Evolutionary conservation across 2,329 filamentous ascomycete genomes (phyloP), one percentile per base, ranked within the genome.

Genomic region (Uncinocarpus reesii): DNA sequence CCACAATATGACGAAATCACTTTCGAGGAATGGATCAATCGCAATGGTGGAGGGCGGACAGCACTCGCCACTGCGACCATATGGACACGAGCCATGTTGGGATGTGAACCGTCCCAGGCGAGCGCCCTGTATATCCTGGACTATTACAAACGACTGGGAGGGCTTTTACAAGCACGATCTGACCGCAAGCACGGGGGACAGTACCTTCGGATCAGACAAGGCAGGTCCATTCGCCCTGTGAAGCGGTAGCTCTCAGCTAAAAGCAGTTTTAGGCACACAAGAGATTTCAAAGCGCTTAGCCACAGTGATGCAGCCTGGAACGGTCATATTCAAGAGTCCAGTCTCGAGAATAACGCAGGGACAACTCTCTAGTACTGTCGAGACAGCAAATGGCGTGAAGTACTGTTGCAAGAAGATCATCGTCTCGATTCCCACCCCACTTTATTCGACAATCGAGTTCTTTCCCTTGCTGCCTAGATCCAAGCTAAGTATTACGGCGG

Each of bases 361-460:
- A 18, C 13, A 36, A 18, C 7, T 13, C 20, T n/a, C 13, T 16
- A 21, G 4, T 10, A 26, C 18, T 8, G 20, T 45, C n/a, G 23
- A 26, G 13, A 26, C 31, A n/a, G 15, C 20, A 13, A 18, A 28
- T 15, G 31, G 23, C 13, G 16, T 5, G 11, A 7, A n/a, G 18
- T 45, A 45, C 29, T 23, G 7, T 16, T 35, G 31, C 15, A 36
- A 16, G 6, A 45, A 45, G 20, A 32, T 45, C 15, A 24, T 45
- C 7, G 23, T 45, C 11, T 35, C 42, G 3, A 45, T 45, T 13
- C 42, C 42, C 18, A 36, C 42, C 4, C 42, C 42, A n/a, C 42
- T 45, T 18, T 37, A 45, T 37, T 36, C 42, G 20, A 63, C 68
- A 6, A 67, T 79, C 20, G 60, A 58, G 2, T 74, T 78, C 57